A percentile compares a stretch with the other conserved stretches of the same genome.
These are phyloP conservation scores for Maudiozyma bulderi DNA, from an alignment of 805 yeast genomes.

Conservation along the genomic window DNA sequence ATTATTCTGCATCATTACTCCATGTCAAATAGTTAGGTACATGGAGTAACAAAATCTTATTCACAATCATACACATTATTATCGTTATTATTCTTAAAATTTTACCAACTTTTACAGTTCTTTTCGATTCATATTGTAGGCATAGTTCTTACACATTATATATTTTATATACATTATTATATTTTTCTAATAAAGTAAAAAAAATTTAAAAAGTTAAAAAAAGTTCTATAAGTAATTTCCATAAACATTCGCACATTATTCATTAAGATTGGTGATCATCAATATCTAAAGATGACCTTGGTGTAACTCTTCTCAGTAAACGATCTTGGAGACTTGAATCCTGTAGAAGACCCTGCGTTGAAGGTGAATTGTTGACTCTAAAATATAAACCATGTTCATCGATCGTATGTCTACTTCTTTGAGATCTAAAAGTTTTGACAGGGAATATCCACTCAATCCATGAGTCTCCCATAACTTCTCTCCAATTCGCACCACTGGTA, in stretches of 20 bases:
- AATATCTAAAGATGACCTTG: slow-evolving; percentile 21
- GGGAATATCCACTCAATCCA: slow-evolving; percentile 72
- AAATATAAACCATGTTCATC: slow-evolving; percentile 44
- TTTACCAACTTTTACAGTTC: neutral
- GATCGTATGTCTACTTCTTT: slow-evolving; percentile 22
- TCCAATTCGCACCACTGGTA: slow-evolving; percentile 44
- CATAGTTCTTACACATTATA: neutral
- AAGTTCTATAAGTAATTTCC: no score
- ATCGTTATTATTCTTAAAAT: neutral
- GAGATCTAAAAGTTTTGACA: slow-evolving; percentile 17
- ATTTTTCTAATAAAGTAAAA: neutral
- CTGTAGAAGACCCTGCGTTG: slow-evolving; percentile 35
- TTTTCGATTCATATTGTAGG: neutral
- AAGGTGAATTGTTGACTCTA: slow-evolving; percentile 21
- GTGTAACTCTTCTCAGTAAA: slow-evolving; percentile 23
- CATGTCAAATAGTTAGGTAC: neutral
- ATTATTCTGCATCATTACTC: neutral
- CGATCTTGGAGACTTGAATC: slow-evolving; percentile 24
- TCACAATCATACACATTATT: neutral
- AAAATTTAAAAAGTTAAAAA: neutral
- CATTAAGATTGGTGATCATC: neutral
- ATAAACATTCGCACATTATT: no score
- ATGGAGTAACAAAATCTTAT: neutral
- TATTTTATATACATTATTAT: neutral
- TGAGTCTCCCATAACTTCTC: slow-evolving; percentile 58